These are phyloP conservation scores for Erodium moschatum DNA, from an alignment of 441 rosid species.

Conservation along the genomic window DNA sequence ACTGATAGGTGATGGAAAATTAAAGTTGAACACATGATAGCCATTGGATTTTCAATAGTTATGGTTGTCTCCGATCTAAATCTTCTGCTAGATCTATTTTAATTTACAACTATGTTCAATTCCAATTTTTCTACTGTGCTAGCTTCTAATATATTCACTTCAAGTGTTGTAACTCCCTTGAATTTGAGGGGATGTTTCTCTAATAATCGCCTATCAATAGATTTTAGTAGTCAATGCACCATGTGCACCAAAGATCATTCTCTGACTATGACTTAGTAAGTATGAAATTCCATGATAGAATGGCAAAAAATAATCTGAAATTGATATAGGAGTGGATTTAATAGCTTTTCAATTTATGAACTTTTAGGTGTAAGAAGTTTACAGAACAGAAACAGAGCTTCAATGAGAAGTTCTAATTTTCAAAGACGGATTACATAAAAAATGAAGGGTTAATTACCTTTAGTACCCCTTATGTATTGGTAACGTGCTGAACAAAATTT, in stretches of 20 bases:
- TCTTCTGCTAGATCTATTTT: not conserved
- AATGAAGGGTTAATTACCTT: no score
- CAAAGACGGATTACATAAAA: not conserved
- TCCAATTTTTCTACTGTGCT: not conserved
- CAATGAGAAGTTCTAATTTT: not conserved
- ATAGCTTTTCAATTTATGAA: not conserved
- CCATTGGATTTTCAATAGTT: not conserved
- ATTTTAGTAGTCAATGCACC: not conserved
- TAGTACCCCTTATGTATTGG: no score
- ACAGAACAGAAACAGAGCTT: not conserved
- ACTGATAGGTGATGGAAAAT: not conserved
- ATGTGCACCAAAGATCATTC: not conserved
- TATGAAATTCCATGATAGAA: not conserved
- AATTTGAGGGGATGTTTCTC: not conserved
- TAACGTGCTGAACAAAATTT: no score
- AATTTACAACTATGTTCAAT: not conserved
- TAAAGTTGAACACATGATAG: not conserved
- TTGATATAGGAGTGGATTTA: not conserved
- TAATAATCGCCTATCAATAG: not conserved
- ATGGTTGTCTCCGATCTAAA: not conserved
- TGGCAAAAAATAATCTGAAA: not conserved
- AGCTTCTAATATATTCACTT: not conserved
- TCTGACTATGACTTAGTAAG: not conserved
- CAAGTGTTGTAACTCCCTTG: not conserved
- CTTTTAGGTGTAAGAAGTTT: not conserved